Evolutionary conservation across 1,284 basidiomycete species (phyloP).

Genomic region (Cronartium quercuum): DNA sequence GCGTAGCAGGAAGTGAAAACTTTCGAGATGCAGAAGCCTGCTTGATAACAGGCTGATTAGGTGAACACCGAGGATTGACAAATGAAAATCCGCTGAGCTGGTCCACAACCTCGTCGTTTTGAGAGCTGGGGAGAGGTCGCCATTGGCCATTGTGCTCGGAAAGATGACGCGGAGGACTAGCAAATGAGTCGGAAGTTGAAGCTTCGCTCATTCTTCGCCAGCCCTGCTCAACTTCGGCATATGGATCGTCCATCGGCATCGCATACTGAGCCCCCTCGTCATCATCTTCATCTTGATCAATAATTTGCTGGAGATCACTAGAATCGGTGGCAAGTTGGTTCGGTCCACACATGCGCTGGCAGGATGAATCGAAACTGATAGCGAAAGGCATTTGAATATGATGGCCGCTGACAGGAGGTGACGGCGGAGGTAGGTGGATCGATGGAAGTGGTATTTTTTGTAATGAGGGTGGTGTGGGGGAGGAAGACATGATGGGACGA

Average conservation of each 20-base stretch:
- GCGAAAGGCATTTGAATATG: conserved; percentile 34
- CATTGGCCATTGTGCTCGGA: background rate
- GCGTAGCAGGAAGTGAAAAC: conserved; percentile 1
- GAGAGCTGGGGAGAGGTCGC: background rate
- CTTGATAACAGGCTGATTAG: background rate
- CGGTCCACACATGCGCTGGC: conserved; percentile 40
- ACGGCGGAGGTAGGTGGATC: conserved; percentile 33
- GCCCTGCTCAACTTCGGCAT: conserved; percentile 25
- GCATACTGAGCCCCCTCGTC: conserved; percentile 21
- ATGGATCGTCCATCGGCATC: conserved; percentile 31
- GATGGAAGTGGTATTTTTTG: conserved; percentile 39
- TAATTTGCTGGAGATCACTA: background rate
- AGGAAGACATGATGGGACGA: conserved; percentile 15
- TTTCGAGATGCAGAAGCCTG: conserved; percentile 1
- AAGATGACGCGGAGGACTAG: background rate
- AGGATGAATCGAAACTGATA: conserved; percentile 39
- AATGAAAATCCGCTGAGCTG: conserved; percentile 14
- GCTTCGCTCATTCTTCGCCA: conserved; percentile 17
- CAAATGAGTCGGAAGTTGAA: background rate
- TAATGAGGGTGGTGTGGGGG: conserved; percentile 41
- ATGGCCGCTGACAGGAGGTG: conserved; percentile 33
- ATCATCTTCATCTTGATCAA: background rate
- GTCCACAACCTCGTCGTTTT: conserved; percentile 25
- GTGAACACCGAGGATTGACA: background rate
- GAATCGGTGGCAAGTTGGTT: too few species aligned